Percentiles rank a stretch among this genome's conserved stretches.
Evolutionary conservation across 31 red algal species (phyloP).

Genomic region (Porphyra umbilicalis): DNA sequence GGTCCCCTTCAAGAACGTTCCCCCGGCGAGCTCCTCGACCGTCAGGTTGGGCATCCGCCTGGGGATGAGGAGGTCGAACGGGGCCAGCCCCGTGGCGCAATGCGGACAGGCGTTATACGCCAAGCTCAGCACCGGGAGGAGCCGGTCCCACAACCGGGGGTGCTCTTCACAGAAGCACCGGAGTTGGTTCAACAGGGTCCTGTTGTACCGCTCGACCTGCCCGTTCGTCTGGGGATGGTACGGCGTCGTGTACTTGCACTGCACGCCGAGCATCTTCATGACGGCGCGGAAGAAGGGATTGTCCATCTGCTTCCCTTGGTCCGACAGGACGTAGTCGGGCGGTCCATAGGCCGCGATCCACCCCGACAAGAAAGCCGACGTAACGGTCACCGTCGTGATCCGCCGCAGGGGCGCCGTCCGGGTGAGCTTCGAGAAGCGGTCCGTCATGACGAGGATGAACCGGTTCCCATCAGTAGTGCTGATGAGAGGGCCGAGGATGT

Average conservation of each 20-base stretch:
- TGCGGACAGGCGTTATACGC: neutral
- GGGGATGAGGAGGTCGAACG: neutral
- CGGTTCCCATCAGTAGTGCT: neutral
- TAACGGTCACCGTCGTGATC: too few relatives aligned
- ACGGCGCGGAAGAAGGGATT: neutral
- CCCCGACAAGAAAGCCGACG: too few relatives aligned
- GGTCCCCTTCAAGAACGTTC: too few relatives aligned
- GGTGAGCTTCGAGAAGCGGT: constrained; percentile 14
- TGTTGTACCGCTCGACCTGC: constrained; percentile 13
- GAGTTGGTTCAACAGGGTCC: neutral
- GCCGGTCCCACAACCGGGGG: too few relatives aligned
- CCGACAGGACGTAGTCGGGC: too few relatives aligned
- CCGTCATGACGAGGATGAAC: constrained; percentile 14
- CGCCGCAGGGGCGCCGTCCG: neutral
- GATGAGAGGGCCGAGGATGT: too few relatives aligned
- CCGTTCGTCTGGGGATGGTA: constrained; percentile 2
- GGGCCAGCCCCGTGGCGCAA: neutral
- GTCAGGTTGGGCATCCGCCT: neutral
- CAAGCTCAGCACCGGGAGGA: too few relatives aligned
- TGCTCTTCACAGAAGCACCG: neutral
- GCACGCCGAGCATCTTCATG: neutral
- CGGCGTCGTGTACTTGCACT: neutral
- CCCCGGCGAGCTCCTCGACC: too few relatives aligned
- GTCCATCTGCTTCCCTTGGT: neutral
- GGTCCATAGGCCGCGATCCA: too few relatives aligned